phyloP scores from a whole-genome alignment of 2,329 filamentous ascomycete species.

The Sphaceloma murrayae region DNA sequence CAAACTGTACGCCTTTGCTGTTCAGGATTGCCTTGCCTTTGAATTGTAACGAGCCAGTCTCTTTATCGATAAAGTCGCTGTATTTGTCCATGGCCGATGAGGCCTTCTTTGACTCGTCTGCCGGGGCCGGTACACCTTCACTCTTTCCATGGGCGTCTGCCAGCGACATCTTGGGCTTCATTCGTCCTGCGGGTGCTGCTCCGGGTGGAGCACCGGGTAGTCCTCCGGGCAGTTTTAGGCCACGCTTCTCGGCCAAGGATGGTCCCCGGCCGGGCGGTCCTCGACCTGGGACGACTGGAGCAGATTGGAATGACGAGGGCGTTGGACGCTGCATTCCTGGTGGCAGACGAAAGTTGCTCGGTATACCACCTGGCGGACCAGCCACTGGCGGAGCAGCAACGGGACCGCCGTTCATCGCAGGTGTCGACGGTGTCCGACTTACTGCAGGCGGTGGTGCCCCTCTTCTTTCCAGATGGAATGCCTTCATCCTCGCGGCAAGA shows the following conservation, averaged over 20 bases:
- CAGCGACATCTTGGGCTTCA: conserved; percentile 36
- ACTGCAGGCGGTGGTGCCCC: conserved; percentile 41
- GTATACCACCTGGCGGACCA: conserved; percentile 30
- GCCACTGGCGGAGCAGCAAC: conserved; percentile 21
- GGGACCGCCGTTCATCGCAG: conserved; percentile 18
- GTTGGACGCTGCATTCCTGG: conserved; percentile 29
- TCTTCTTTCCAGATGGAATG: conserved; percentile 57
- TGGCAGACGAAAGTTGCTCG: conserved; percentile 37
- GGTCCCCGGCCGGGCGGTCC: conserved; percentile 35
- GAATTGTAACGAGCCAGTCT: conserved; percentile 85
- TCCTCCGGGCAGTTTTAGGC: conserved; percentile 53
- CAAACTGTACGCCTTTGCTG: conserved; percentile 82
- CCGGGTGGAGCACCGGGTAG: conserved; percentile 38
- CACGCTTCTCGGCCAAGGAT: conserved; percentile 59
- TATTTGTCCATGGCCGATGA: conserved; percentile 55
- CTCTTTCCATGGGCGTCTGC: conserved; percentile 26
- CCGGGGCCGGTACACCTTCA: conserved; percentile 22
- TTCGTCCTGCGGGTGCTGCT: conserved; percentile 25
- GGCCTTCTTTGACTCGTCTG: conserved; percentile 25
- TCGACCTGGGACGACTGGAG: conserved; percentile 39
- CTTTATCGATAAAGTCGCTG: conserved; percentile 77
- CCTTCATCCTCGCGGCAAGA: conserved; percentile 59
- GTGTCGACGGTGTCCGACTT: conserved; percentile 23
- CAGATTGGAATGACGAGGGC: conserved; percentile 38
- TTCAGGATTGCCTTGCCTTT: conserved; percentile 87